Evolutionary conservation across 1,284 basidiomycete genomes (phyloP).

Genomic region (Apiotrichum laibachii): DNA sequence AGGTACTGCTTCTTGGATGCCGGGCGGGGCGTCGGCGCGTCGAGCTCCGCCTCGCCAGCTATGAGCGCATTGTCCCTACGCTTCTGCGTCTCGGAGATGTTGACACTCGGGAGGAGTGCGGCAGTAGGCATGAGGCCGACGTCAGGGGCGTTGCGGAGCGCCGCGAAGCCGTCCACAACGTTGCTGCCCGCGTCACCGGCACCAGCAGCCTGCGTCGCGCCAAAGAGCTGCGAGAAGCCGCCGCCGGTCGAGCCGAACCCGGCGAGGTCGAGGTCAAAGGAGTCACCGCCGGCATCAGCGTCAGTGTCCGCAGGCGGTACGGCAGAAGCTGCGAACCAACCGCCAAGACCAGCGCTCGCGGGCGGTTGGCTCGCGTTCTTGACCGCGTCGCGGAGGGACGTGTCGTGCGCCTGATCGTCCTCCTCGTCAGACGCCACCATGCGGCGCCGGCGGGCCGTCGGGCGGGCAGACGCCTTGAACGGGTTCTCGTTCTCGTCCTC

Average conservation of each 20-base stretch:
- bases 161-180: conserved; percentile 33
- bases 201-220: conserved; percentile 29
- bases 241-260: conserved; percentile 28
- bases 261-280: conserved; percentile 18
- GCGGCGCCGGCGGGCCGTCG: conserved; percentile 18
- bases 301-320: no score
- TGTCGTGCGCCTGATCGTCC: conserved; percentile 6
- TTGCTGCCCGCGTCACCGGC: not conserved
- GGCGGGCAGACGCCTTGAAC: not conserved
- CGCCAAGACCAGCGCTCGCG: not conserved
- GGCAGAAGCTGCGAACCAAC: no score
- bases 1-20: conserved; percentile 34
- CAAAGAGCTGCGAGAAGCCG: conserved; percentile 48
- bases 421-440: conserved; percentile 36
- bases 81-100: conserved; percentile 41
- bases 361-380: not conserved
- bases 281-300: not conserved
- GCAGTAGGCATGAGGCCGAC: conserved; percentile 27
- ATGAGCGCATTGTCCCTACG: conserved; percentile 43
- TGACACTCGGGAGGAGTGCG: conserved; percentile 31
- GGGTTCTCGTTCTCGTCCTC: conserved; percentile 22
- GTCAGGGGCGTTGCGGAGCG: conserved; percentile 24
- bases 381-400: not conserved
- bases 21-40: conserved; percentile 12
- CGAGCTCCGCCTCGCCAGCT: conserved; percentile 34